Evolutionary conservation across 208 protist species (phyloP).

Genomic region (Acanthamoeba lenticulata): DNA sequence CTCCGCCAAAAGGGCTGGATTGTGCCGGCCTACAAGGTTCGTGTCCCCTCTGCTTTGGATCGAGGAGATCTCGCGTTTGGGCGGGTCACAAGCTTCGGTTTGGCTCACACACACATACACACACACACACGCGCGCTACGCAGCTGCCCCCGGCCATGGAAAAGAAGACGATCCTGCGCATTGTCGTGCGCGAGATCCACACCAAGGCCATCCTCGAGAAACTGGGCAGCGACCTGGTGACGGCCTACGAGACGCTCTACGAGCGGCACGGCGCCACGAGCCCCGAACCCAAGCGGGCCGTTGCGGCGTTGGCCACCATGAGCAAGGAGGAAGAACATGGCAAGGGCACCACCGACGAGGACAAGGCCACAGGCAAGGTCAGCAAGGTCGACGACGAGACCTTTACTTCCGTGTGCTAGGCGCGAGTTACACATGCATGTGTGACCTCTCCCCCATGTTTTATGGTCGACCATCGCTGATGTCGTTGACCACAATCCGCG

Average conservation of each 20-base stretch:
- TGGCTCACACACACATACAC: background rate
- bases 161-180: slow-evolving; percentile 26
- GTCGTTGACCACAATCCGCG: background rate
- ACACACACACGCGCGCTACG: background rate
- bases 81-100: no score
- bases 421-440: no score
- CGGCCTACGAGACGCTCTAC: slow-evolving; percentile 33
- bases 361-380: slow-evolving; percentile 10
- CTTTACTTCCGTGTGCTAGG: slow-evolving; percentile 16
- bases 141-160: slow-evolving; percentile 33
- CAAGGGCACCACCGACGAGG: background rate
- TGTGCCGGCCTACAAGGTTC: slow-evolving; percentile 60
- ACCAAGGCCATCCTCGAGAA: slow-evolving; percentile 52
- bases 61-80: no score
- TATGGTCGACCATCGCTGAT: no score
- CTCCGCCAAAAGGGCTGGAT: slow-evolving; percentile 11
- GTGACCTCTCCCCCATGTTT: no score
- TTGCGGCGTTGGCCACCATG: background rate
- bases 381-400: slow-evolving; percentile 35
- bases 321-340: background rate
- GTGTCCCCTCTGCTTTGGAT: no score
- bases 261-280: background rate
- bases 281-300: background rate
- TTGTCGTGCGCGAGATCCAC: slow-evolving; percentile 52
- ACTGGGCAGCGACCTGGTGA: slow-evolving; percentile 3